These are phyloP conservation scores for Juglanconis oblonga DNA, from an alignment of 2,329 filamentous ascomycete species.

Conservation along the genomic window DNA sequence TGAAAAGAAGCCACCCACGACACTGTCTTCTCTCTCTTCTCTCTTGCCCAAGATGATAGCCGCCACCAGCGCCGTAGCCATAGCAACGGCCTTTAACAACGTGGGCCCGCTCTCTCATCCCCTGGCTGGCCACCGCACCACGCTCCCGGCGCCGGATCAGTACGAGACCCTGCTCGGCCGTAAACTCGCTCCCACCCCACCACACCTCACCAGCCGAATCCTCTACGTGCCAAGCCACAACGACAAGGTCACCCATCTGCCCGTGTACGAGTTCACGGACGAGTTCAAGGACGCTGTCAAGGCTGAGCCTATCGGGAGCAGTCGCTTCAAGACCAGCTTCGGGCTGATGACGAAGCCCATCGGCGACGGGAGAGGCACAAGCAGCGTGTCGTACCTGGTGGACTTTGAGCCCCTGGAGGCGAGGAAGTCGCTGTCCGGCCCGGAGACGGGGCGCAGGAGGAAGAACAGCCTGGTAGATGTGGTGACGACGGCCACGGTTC, in stretches of 20 bases:
- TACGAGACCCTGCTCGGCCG: constrained; percentile 14
- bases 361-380: constrained; percentile 13
- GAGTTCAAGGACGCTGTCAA: constrained; percentile 9
- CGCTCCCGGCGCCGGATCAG: constrained; percentile 4
- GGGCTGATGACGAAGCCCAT: constrained; percentile 16
- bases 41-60: background rate
- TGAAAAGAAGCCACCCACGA: background rate
- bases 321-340: constrained; percentile 17
- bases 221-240: constrained; percentile 17
- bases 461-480: background rate
- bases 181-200: constrained; percentile 12
- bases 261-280: constrained; percentile 16
- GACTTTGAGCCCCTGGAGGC: constrained; percentile 15
- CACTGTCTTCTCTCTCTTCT: background rate
- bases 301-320: constrained; percentile 14
- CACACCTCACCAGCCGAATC: constrained; percentile 6
- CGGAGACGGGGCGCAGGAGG: background rate
- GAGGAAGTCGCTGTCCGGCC: constrained; percentile 2
- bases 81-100: constrained; percentile 8
- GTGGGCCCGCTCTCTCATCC: constrained; percentile 3
- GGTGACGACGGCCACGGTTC: constrained; percentile 7
- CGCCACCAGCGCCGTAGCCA: constrained; percentile 9
- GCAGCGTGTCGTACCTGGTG: constrained; percentile 14
- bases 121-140: background rate
- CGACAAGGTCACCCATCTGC: constrained; percentile 13